Conservation (phyloP, 73 alveolate species). For the Breviolum minutum region DNA sequence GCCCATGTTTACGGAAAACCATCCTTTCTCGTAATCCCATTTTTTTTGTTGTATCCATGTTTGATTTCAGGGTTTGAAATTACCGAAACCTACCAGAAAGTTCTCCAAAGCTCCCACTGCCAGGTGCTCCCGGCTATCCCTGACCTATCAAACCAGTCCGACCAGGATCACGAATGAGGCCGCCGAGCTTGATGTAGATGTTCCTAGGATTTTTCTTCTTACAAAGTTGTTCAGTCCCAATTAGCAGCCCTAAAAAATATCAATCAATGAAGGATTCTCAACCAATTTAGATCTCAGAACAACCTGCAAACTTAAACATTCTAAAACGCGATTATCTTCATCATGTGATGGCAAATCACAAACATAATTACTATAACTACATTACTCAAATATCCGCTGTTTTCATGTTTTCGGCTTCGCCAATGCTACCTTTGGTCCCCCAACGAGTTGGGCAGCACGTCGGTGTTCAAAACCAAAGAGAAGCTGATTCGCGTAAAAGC, state of each 20-base stretch:
- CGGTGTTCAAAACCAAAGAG: slow-evolving; percentile 80
- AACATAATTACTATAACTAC: too few species aligned
- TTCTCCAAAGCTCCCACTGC: neutral
- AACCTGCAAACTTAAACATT: too few species aligned
- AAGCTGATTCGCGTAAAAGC: slow-evolving; percentile 90
- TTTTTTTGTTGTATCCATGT: neutral
- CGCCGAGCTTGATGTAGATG: slow-evolving; percentile 90
- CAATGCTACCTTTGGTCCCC: neutral
- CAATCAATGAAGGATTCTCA: neutral
- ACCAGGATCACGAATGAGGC: slow-evolving; percentile 82
- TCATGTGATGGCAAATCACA: neutral
- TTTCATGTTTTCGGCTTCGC: neutral
- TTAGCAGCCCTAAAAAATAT: neutral
- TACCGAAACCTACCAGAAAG: too few species aligned
- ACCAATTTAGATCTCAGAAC: too few species aligned
- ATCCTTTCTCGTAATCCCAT: neutral
- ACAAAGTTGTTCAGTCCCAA: too few species aligned
- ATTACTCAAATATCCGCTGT: too few species aligned
- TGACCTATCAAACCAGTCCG: slow-evolving; percentile 50
- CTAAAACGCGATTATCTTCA: too few species aligned
- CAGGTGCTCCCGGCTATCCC: neutral
- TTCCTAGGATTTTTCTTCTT: neutral
- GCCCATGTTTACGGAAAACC: neutral
- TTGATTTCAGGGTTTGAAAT: neutral
- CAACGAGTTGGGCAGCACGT: slow-evolving; percentile 71